These are phyloP conservation scores for Zizania latifolia DNA, from an alignment of 176 grass and related monocot species.

Conservation along the genomic window DNA sequence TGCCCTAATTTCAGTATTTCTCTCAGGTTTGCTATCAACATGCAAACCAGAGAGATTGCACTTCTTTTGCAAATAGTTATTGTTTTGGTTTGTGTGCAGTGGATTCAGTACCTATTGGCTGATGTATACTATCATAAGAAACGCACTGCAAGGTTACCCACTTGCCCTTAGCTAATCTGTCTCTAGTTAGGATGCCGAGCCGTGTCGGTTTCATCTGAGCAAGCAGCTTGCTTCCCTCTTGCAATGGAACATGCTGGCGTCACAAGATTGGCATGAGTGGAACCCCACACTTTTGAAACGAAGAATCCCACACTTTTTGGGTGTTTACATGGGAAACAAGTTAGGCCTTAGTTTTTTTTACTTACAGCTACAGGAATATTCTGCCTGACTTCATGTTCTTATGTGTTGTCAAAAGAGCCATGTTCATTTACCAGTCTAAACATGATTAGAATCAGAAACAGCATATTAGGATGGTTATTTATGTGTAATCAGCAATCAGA, in stretches of 20 bases:
- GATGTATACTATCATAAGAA: background rate
- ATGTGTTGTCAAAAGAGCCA: background rate
- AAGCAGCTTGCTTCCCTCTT: background rate
- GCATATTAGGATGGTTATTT: background rate
- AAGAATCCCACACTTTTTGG: conserved; percentile 25
- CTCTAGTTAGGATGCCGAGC: conserved; percentile 12
- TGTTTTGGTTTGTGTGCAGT: background rate
- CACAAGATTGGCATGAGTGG: conserved; percentile 40
- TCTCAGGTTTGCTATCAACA: background rate
- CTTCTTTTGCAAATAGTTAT: background rate
- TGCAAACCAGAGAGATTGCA: background rate
- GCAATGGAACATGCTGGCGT: conserved; percentile 8
- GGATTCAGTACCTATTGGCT: background rate
- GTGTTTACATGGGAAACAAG: conserved; percentile 18
- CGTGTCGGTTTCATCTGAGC: background rate
- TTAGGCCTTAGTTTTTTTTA: background rate
- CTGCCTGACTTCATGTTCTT: background rate
- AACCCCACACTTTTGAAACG: background rate
- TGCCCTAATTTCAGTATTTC: background rate
- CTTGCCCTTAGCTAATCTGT: conserved; percentile 1
- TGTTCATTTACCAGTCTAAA: background rate
- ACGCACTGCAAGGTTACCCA: background rate
- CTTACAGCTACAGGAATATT: background rate
- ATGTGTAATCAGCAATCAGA: background rate
- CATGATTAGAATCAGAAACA: background rate